Base-by-base conservation (phyloP, 1,284 basidiomycete genomes). In the Cryptococcus neoformans region DNA sequence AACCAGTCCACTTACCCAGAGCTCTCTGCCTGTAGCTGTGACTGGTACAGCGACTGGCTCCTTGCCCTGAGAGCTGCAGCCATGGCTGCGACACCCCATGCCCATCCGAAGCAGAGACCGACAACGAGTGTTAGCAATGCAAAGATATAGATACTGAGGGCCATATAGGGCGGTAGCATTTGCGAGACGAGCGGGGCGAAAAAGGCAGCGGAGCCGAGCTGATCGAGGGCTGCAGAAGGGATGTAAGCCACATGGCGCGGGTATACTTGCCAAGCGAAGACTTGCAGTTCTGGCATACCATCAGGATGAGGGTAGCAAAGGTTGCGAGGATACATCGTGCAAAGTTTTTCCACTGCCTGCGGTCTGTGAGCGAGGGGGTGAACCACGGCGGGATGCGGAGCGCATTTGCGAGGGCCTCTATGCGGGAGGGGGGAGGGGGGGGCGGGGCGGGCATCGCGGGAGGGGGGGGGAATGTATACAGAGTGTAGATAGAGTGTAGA, bases 31-130 rank as follows among this genome's bases (percentile, higher is more conserved):
- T 83, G 79, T 16, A 84, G 70, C 11, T 82, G 79, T 6, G 74
- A 67, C 10, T 78, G 78, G 3, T 87, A 74, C 6, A 87, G 68
- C 0, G 80, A 72, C 53, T 83, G 78, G 65, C 80, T 80, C 40
- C 88, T 79, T 0, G 82, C 85, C n/a, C 80, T 74, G 1, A 84
- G 68, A 0, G 82, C 84, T 1, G 86, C 82, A 2, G 83, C 85
- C 86, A 89, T 89, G 0, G 83, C 85, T 1, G 87, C 87, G 40
- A 79, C 81, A 4, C 86, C 86, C 79, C 87, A 83, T 0, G 84
- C 89, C 89, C 89, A 91, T 7, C 89, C 89, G 4, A 88, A 51
- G 1, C 82, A 74, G 74, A 87, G 80, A 0, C 89, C 88, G 56
- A 83, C 17, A 1, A 83, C 68, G 17, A 87, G 65, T 0, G 82